A percentile compares a stretch with the other conserved stretches of the same genome.
Evolutionary conservation across 2,329 filamentous ascomycete genomes (phyloP).

Genomic region (Alternaria hordeiaustralica): DNA sequence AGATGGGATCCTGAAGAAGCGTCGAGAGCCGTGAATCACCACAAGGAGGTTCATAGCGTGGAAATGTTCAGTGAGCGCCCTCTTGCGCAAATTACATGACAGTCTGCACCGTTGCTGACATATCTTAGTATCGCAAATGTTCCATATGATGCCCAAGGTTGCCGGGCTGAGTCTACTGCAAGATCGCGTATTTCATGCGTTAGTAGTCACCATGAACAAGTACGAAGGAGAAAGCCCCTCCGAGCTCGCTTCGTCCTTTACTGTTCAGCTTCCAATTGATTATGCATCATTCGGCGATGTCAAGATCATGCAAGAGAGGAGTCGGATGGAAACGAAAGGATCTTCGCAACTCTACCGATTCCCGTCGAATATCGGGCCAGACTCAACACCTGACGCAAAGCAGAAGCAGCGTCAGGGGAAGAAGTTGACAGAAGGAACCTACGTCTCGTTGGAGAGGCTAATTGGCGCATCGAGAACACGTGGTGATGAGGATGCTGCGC

Average conservation of each 20-base stretch:
- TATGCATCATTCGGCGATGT: slow-evolving; percentile 51
- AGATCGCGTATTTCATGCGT: slow-evolving; percentile 70
- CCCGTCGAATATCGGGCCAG: background rate
- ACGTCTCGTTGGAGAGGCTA: slow-evolving; percentile 66
- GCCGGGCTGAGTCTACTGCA: slow-evolving; percentile 58
- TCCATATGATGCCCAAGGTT: slow-evolving; percentile 61
- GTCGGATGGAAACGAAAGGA: slow-evolving; percentile 19
- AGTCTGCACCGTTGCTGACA: slow-evolving; percentile 7
- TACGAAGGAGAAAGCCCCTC: slow-evolving; percentile 19
- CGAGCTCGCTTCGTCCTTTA: slow-evolving; percentile 59
- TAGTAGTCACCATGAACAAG: slow-evolving; percentile 62
- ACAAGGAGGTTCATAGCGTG: slow-evolving; percentile 37
- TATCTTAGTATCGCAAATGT: slow-evolving; percentile 65
- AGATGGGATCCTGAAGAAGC: slow-evolving; percentile 50
- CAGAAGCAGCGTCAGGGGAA: slow-evolving; percentile 51
- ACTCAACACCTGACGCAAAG: slow-evolving; percentile 10
- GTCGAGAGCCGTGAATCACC: slow-evolving; percentile 25
- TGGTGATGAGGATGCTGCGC: background rate
- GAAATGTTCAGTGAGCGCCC: slow-evolving; percentile 46
- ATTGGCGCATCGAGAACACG: slow-evolving; percentile 4
- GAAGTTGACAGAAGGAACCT: slow-evolving; percentile 63
- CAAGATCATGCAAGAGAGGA: slow-evolving; percentile 17
- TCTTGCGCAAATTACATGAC: background rate
- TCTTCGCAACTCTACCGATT: slow-evolving; percentile 11
- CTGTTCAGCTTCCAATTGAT: slow-evolving; percentile 60